These are phyloP conservation scores for Thelephora aurantiotincta DNA, from an alignment of 768 basidiomycete species.

Conservation along the genomic window DNA sequence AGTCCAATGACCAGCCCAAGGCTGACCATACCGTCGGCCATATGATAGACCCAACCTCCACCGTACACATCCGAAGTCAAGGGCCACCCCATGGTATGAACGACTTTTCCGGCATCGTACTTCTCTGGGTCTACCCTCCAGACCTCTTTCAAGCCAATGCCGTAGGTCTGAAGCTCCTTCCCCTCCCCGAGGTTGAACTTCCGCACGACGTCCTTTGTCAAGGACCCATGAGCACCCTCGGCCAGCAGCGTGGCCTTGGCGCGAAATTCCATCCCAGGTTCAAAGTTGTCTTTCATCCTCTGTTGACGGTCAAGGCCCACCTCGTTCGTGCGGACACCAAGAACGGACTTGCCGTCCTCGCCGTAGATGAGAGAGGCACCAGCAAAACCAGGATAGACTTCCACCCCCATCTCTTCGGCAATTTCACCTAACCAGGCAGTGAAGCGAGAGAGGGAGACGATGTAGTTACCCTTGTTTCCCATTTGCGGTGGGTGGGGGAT, in stretches of 20 bases:
- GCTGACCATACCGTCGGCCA: slow-evolving; percentile 82
- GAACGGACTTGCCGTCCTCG: slow-evolving; percentile 43
- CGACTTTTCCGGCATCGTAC: slow-evolving; percentile 67
- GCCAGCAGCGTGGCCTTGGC: slow-evolving; percentile 86
- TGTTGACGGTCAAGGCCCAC: slow-evolving; percentile 76
- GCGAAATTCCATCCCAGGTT: slow-evolving; percentile 93
- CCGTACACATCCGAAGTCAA: slow-evolving; percentile 72
- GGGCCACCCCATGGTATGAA: slow-evolving; percentile 94
- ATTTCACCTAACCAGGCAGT: slow-evolving; percentile 81
- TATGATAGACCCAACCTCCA: slow-evolving; percentile 92
- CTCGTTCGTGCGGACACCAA: slow-evolving; percentile 85
- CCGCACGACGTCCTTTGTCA: slow-evolving; percentile 66
- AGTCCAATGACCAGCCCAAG: slow-evolving; percentile 86
- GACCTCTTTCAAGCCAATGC: slow-evolving; percentile 92
- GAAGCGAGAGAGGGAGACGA: slow-evolving; percentile 78
- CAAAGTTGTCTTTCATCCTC: slow-evolving; percentile 73
- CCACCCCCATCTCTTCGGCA: slow-evolving; percentile 80
- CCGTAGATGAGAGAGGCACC: slow-evolving; percentile 74
- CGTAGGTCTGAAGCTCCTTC: slow-evolving; percentile 85
- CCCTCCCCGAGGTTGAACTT: slow-evolving; percentile 60
- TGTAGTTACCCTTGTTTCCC: slow-evolving; percentile 88
- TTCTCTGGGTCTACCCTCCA: slow-evolving; percentile 67
- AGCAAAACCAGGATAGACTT: slow-evolving; percentile 94
- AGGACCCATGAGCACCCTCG: slow-evolving; percentile 88
- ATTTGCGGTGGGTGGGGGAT: slow-evolving; percentile 97